Conservation (phyloP, 805 yeast genomes). For the Ogataea ganodermae region DNA sequence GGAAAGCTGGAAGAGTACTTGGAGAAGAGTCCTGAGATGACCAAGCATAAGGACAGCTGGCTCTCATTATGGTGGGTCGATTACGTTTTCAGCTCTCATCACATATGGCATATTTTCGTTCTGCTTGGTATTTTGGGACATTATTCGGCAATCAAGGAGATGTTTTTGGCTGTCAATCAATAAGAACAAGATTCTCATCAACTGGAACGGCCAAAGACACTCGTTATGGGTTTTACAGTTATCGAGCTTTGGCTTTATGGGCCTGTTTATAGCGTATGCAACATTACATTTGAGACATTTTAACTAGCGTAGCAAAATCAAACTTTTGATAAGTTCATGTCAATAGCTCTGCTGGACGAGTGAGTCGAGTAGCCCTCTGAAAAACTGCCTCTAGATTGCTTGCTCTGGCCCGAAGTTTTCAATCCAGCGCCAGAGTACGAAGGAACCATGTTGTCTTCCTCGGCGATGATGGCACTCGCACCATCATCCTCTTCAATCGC, state of each 20-base stretch:
- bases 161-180: conserved; percentile 47
- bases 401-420: conserved; percentile 1
- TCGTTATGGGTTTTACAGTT: neutral
- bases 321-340: conserved; percentile 14
- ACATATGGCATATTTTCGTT: conserved; percentile 92
- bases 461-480: neutral
- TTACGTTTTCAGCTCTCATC: conserved; percentile 75
- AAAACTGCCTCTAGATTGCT: conserved; percentile 17
- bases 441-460: neutral
- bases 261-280: neutral
- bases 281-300: conserved; percentile 1
- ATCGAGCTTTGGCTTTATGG: neutral
- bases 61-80: conserved; percentile 83
- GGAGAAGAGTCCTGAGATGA: conserved; percentile 40
- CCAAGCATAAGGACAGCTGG: conserved; percentile 39
- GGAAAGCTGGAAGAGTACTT: conserved; percentile 40
- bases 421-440: neutral
- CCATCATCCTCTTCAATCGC: conserved; percentile 5
- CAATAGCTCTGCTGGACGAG: conserved; percentile 31
- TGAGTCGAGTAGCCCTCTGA: conserved; percentile 34
- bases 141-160: conserved; percentile 72
- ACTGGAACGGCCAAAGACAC: too few species aligned
- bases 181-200: neutral
- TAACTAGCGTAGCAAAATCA: neutral
- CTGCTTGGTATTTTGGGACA: conserved; percentile 89